These are phyloP conservation scores for Carex kokanica DNA, from an alignment of 176 grass and related monocot genomes.

Conservation along the genomic window DNA sequence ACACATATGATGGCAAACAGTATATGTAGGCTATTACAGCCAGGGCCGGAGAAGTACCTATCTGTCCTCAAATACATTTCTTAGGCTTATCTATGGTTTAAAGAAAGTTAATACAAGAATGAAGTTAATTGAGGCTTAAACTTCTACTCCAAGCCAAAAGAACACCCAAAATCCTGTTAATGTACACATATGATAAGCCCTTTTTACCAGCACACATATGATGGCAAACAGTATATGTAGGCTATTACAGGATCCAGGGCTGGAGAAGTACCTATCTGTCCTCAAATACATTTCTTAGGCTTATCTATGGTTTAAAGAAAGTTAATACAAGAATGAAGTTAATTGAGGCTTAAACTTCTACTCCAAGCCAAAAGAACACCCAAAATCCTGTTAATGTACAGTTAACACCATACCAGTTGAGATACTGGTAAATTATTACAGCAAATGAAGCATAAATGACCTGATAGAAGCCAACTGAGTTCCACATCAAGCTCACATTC, in stretches of 20 bases:
- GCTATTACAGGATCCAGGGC: neutral
- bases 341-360: neutral
- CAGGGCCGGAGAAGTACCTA: neutral
- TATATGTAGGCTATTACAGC: neutral
- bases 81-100: neutral
- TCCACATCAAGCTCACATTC: conserved; percentile 97
- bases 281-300: neutral
- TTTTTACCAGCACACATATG: neutral
- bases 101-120: neutral
- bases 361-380: neutral
- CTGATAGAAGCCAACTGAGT: conserved; percentile 97
- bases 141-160: neutral
- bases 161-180: conserved; percentile 2
- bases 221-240: neutral
- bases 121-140: neutral
- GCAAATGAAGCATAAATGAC: conserved; percentile 30
- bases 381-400: conserved; percentile 7
- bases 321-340: neutral
- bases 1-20: neutral
- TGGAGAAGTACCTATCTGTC: neutral
- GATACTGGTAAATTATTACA: neutral
- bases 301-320: neutral
- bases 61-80: neutral
- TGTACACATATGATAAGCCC: neutral
- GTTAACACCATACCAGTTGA: neutral